A percentile compares a stretch with the other conserved stretches of the same genome.
phyloP scores from a whole-genome alignment of 164 flowering plant genomes.

The Magnolia officinalis region DNA sequence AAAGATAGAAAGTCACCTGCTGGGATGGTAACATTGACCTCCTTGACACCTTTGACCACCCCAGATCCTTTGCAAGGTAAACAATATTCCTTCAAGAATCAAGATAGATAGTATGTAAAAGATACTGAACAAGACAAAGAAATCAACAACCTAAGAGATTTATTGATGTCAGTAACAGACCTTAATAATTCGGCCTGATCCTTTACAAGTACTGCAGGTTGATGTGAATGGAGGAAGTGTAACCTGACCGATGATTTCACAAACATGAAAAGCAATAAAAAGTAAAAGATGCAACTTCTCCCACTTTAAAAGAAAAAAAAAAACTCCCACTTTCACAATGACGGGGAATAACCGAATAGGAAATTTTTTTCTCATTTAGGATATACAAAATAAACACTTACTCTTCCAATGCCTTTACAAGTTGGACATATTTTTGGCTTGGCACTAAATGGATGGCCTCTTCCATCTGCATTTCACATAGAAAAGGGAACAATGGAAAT shows the following conservation, averaged over 20 bases:
- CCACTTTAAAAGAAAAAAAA: too few relatives aligned
- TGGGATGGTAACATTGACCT: slow-evolving; percentile 68
- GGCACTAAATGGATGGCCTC: slow-evolving; percentile 65
- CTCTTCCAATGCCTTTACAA: slow-evolving; percentile 31
- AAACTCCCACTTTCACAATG: not conserved
- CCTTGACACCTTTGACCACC: slow-evolving; percentile 63
- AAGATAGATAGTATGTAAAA: slow-evolving; percentile 12
- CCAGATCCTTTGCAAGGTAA: slow-evolving; percentile 64
- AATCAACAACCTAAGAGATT: slow-evolving; percentile 4
- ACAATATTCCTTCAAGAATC: slow-evolving; percentile 61
- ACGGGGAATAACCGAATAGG: not conserved
- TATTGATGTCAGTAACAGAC: slow-evolving; percentile 22
- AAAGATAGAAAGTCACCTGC: slow-evolving; percentile 53
- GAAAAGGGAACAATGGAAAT: slow-evolving; percentile 5
- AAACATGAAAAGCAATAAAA: not conserved
- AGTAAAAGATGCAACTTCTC: not conserved
- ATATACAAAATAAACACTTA: slow-evolving; percentile 2
- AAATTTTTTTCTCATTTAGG: not conserved
- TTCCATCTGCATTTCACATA: slow-evolving; percentile 56
- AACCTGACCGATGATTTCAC: slow-evolving; percentile 41
- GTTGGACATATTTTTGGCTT: slow-evolving; percentile 53
- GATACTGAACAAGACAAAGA: not conserved
- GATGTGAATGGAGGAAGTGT: slow-evolving; percentile 87
- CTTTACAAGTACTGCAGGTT: slow-evolving; percentile 76
- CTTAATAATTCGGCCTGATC: slow-evolving; percentile 65